Evolutionary conservation across 2,329 filamentous ascomycete species (phyloP), one percentile per base, ranked within the genome.

Genomic region (Alternaria novae-zelandiae): DNA sequence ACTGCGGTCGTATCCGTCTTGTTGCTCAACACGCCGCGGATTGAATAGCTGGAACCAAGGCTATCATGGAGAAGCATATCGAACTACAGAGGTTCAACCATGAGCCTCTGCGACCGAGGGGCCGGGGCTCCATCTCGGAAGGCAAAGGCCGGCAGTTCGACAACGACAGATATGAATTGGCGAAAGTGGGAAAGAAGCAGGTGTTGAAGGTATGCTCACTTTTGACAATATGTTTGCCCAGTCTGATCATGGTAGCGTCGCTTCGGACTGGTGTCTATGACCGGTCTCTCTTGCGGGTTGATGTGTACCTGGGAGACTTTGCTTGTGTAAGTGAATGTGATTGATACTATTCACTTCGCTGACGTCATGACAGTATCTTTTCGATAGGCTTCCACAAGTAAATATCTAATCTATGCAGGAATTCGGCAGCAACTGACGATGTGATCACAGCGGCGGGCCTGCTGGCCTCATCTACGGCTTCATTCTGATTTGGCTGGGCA

Each of bases 231-330:
- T 8, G 9, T 15, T 15, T 50, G 10, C 3, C 3, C 17, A 8
- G 28, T 30, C 65, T 76, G 51, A 72, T n/a, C 9, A 12, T 21
- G 21, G 15, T 49, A 80, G 78, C 77, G 78, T 43, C 76, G 76
- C 47, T 80, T 80, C 43, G 77, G 77, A 15, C 55, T 80, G 57
- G 73, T 79, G 50, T 75, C 73, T 26, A 79, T 79, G 73, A 77
- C 77, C 6, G 78, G 78, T 26, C 69, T 80, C 21, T 77, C 77
- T 6, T 79, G 77, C 41, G 75, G 74, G 23, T 66, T 80, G 51
- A 78, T 80, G 76, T 76, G 76, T 26, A 79, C 78, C 32, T 80
- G 78, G 78, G 78, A 80, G 57, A 79, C 74, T 45, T 65, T 79
- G 36, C 65, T 80, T 36, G 73, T 79, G 78, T 80, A 70, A 68